A percentile compares a stretch with the other conserved stretches of the same genome.
Conservation (phyloP, 352 stramenopile species). For the Globisporangium acanthophoron region DNA sequence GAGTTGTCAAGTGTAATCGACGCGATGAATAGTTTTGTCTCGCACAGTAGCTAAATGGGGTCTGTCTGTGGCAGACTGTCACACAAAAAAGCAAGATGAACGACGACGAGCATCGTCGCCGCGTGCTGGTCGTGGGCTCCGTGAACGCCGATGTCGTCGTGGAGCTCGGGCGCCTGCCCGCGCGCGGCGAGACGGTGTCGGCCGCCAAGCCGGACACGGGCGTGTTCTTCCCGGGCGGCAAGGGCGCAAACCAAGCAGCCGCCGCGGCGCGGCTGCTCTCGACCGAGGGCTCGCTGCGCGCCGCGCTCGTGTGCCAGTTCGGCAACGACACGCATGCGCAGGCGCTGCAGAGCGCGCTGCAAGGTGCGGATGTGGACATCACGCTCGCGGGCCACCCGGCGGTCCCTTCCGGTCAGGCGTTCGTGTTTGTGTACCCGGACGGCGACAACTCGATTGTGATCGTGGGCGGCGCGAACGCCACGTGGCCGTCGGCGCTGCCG, state of each 20-base stretch:
- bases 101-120: not conserved
- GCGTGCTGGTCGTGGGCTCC: conserved; percentile 72
- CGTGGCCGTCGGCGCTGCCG: conserved; percentile 46
- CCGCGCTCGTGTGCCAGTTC: conserved; percentile 66
- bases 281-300: conserved; percentile 6
- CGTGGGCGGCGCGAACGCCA: conserved; percentile 65
- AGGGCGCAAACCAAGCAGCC: conserved; percentile 77
- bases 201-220: conserved; percentile 51
- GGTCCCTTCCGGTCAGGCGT: conserved; percentile 67
- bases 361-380: conserved; percentile 28
- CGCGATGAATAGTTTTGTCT: not conserved
- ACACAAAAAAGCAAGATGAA: no score
- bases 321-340: conserved; percentile 59
- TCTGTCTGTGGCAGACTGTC: not conserved
- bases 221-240: conserved; percentile 64
- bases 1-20: no score
- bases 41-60: not conserved
- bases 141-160: conserved; percentile 83
- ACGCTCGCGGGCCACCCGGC: conserved; percentile 27
- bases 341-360: conserved; percentile 36
- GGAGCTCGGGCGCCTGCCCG: conserved; percentile 59
- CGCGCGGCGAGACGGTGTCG: conserved; percentile 60
- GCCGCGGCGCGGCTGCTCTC: conserved; percentile 44
- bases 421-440: conserved; percentile 78
- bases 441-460: conserved; percentile 86